phyloP scores from a whole-genome alignment of 2,329 filamentous ascomycete genomes.

The Fusarium ambrosium region DNA sequence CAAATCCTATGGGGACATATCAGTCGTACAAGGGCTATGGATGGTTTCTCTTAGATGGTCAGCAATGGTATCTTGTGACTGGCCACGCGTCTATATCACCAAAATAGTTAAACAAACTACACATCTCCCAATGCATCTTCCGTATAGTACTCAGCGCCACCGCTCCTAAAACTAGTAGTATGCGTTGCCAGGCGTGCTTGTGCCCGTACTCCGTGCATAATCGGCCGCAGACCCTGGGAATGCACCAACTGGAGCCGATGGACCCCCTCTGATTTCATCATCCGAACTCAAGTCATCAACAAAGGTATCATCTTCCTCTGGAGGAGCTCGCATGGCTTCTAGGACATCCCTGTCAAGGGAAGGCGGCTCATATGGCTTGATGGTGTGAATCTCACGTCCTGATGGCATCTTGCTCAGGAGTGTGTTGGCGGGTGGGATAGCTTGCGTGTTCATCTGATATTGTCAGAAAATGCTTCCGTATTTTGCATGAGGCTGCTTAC shows the following conservation, averaged over 20 bases:
- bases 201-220: conserved; percentile 50
- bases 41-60: neutral
- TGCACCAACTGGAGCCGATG: conserved; percentile 58
- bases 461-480: conserved; percentile 9
- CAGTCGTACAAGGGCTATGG: neutral
- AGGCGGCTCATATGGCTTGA: conserved; percentile 77
- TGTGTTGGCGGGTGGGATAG: conserved; percentile 78
- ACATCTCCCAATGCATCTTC: neutral
- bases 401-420: conserved; percentile 86
- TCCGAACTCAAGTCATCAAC: conserved; percentile 55
- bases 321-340: conserved; percentile 66
- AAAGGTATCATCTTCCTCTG: conserved; percentile 52
- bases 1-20: neutral
- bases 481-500: conserved; percentile 62
- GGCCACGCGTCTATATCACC: neutral
- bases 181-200: conserved; percentile 51
- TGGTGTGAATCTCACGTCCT: conserved; percentile 85
- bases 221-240: conserved; percentile 64
- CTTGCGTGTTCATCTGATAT: conserved; percentile 80
- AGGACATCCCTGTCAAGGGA: conserved; percentile 75
- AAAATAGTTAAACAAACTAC: neutral
- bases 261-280: conserved; percentile 51
- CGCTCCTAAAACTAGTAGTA: conserved; percentile 52
- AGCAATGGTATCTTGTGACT: neutral
- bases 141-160: neutral